These are phyloP conservation scores for Fennellomyces sp. DNA, from an alignment of 371 early-diverging fungal genomes.

Conservation along the genomic window DNA sequence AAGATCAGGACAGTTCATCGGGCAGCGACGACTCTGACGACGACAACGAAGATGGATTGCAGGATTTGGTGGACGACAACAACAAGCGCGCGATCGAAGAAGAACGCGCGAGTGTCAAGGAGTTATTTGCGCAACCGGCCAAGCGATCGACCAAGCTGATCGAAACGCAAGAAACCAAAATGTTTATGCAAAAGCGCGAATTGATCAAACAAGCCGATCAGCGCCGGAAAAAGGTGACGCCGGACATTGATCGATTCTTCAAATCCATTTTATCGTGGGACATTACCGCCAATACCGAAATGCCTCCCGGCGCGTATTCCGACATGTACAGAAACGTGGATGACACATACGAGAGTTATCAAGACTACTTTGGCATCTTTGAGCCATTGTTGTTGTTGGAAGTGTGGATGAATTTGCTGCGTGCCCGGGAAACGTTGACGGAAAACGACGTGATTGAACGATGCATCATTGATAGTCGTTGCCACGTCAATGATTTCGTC, in stretches of 20 bases:
- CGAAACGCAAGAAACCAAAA: conserved; percentile 24
- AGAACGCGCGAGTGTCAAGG: conserved; percentile 37
- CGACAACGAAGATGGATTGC: conserved; percentile 18
- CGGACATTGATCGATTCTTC: conserved; percentile 49
- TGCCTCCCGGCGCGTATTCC: conserved; percentile 37
- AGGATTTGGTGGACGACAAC: conserved; percentile 29
- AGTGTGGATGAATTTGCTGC: conserved; percentile 81
- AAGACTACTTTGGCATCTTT: conserved; percentile 69
- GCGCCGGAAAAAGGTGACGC: conserved; percentile 47
- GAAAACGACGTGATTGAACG: conserved; percentile 49
- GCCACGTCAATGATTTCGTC: conserved; percentile 76
- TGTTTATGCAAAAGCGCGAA: conserved; percentile 16
- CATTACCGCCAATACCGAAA: conserved; percentile 41
- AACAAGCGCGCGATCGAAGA: conserved; percentile 22
- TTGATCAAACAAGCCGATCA: conserved; percentile 23
- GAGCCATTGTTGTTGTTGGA: conserved; percentile 88
- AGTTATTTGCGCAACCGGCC: conserved; percentile 29
- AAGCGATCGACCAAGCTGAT: conserved; percentile 40
- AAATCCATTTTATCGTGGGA: conserved; percentile 62
- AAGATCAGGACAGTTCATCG: conserved; percentile 21
- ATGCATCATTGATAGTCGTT: conserved; percentile 53
- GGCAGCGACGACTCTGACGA: conserved; percentile 34
- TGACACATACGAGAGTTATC: conserved; percentile 54
- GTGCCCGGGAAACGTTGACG: conserved; percentile 69
- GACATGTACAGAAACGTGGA: conserved; percentile 52